Conservation (phyloP, 495 filamentous ascomycete species). For the Hyaloscypha variabilis region DNA sequence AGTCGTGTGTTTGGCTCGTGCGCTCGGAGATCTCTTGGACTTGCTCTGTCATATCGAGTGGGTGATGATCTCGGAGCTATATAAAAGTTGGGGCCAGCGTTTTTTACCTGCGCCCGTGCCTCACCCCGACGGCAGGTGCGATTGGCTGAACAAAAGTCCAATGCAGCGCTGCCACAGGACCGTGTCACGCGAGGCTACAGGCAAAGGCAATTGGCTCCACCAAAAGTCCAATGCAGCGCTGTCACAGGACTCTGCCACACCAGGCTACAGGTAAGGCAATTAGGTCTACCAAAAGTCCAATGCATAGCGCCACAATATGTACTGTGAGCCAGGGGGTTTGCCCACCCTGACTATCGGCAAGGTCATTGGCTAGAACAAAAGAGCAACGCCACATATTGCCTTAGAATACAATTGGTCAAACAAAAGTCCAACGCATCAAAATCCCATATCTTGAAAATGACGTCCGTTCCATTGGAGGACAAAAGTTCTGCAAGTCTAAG, state of each 20-base stretch:
- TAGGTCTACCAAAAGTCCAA: constrained; percentile 1
- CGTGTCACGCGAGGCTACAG: too few relatives aligned
- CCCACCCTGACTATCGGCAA: neutral
- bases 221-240: constrained; percentile 9
- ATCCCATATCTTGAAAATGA: too few relatives aligned
- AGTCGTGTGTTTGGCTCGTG: neutral
- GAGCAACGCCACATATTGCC: neutral
- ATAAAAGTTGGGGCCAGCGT: neutral
- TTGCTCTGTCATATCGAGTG: neutral
- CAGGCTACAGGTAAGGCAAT: neutral
- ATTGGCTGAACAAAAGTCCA: constrained; percentile 11
- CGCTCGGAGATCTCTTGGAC: neutral
- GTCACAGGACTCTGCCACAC: neutral
- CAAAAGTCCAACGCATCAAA: neutral
- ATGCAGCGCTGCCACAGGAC: neutral
- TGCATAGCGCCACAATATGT: constrained; percentile 3
- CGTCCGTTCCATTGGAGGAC: too few relatives aligned
- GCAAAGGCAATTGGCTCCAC: neutral
- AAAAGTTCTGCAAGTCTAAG: too few relatives aligned
- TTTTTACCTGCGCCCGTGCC: neutral
- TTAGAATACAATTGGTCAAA: neutral
- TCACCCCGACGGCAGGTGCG: too few relatives aligned
- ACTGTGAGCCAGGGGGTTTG: neutral
- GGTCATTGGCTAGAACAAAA: neutral
- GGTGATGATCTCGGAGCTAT: neutral